Conservation (phyloP, 1,284 basidiomycete species). For the Afroboletus lepidellus region DNA sequence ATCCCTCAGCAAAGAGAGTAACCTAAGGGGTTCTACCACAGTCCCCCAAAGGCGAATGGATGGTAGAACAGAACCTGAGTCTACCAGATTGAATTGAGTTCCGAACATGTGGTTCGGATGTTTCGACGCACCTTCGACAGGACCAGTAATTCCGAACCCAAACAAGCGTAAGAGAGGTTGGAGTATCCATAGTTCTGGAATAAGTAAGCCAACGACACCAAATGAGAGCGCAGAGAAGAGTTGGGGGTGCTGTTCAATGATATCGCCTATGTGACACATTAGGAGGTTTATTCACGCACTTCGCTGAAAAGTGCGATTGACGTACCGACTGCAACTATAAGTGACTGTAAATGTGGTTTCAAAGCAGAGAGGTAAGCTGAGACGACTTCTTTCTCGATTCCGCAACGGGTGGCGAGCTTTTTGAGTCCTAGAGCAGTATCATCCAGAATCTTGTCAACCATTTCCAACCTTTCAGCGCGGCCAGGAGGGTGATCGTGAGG, state of each 20-base stretch:
- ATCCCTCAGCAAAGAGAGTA: no score
- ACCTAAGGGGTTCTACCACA: conserved; percentile 2
- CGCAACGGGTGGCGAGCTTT: background rate
- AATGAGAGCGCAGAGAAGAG: conserved; percentile 10
- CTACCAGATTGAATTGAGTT: background rate
- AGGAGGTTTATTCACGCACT: background rate
- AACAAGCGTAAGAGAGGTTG: conserved; percentile 10
- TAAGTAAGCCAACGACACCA: conserved; percentile 7
- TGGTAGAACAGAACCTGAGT: conserved; percentile 14
- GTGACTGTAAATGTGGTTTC: background rate
- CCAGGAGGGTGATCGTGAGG: conserved; percentile 4
- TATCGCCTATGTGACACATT: conserved; percentile 6
- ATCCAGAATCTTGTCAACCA: conserved; percentile 12
- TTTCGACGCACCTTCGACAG: conserved; percentile 12
- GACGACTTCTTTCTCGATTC: conserved; percentile 2
- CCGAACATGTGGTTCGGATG: no score
- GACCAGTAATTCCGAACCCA: conserved; percentile 18
- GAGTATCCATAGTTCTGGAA: conserved; percentile 19
- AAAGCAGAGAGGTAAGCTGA: background rate
- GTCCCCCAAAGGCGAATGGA: conserved; percentile 13
- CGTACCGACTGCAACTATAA: conserved; percentile 14
- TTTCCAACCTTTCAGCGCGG: background rate
- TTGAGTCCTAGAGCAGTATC: background rate
- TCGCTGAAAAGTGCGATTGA: background rate
- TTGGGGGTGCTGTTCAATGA: conserved; percentile 16